A percentile compares a stretch with the other conserved stretches of the same genome.
Evolutionary conservation across 306 rosid genomes (phyloP).

Genomic region (Mucuna pruriens): DNA sequence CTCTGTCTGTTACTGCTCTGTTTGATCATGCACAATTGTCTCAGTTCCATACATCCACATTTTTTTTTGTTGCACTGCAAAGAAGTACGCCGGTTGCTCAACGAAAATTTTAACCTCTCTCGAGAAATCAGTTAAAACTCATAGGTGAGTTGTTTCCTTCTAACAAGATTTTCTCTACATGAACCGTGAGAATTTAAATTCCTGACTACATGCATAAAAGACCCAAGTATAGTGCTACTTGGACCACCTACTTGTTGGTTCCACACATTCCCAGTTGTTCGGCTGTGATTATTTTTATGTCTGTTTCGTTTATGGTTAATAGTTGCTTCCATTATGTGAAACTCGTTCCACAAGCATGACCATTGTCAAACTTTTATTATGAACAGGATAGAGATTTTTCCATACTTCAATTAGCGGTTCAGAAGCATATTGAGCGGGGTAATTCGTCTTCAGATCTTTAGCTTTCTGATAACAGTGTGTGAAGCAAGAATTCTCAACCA

Average conservation of each 20-base stretch:
- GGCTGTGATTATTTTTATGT: background rate
- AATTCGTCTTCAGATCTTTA: background rate
- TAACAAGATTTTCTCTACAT: no score
- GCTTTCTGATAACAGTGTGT: background rate
- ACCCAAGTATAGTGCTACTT: no score
- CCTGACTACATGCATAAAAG: no score
- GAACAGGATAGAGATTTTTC: background rate
- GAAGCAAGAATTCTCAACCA: background rate
- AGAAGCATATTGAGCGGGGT: constrained; percentile 1
- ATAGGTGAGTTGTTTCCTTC: no score
- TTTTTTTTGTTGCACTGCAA: no score
- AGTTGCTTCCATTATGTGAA: background rate
- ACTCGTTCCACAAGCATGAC: background rate
- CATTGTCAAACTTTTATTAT: background rate
- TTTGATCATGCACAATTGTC: background rate
- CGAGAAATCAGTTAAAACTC: no score
- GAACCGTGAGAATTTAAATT: no score
- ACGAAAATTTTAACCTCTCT: no score
- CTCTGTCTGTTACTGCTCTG: background rate
- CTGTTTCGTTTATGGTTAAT: background rate
- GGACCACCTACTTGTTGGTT: no score
- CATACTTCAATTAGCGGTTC: constrained; percentile 5
- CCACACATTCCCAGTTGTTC: no score
- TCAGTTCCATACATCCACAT: background rate
- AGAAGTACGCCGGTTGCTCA: no score